Evolutionary conservation across 192 early-diverging fungal genomes (phyloP).

Genomic region (Linnemannia hyalina): DNA sequence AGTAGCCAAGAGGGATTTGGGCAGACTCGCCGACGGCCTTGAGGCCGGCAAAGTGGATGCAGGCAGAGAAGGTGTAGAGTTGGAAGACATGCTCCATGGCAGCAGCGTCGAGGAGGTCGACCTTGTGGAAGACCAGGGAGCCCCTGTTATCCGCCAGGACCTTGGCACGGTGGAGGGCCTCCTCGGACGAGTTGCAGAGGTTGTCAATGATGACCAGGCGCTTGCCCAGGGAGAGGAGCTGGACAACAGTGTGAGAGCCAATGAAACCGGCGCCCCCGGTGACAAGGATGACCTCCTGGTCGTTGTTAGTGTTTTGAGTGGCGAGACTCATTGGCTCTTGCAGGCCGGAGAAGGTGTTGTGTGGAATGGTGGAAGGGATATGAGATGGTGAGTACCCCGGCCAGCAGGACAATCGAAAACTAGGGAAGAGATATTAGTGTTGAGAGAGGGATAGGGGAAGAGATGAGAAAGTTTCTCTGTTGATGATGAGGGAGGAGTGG

Average conservation of each 20-base stretch:
- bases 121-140: constrained; percentile 71
- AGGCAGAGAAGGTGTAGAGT: constrained; percentile 65
- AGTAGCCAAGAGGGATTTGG: constrained; percentile 87
- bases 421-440: constrained; percentile 18
- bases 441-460: neutral
- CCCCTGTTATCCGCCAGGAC: constrained; percentile 68
- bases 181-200: constrained; percentile 81
- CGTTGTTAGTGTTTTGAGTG: neutral
- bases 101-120: constrained; percentile 83
- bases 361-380: constrained; percentile 16
- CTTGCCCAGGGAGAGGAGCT: constrained; percentile 76
- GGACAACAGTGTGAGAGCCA: constrained; percentile 91
- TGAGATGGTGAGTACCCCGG: constrained; percentile 12
- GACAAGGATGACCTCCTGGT: constrained; percentile 64
- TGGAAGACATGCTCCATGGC: constrained; percentile 80
- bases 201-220: constrained; percentile 93
- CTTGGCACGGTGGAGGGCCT: constrained; percentile 80
- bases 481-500: neutral
- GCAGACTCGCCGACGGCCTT: constrained; percentile 90
- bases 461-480: neutral
- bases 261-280: constrained; percentile 91
- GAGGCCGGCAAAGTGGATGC: constrained; percentile 90
- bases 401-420: constrained; percentile 36
- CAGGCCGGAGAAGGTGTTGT: constrained; percentile 9
- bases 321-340: constrained; percentile 22